Evolutionary conservation across 495 filamentous ascomycete species (phyloP).

Genomic region (Neohortaea acidophila): DNA sequence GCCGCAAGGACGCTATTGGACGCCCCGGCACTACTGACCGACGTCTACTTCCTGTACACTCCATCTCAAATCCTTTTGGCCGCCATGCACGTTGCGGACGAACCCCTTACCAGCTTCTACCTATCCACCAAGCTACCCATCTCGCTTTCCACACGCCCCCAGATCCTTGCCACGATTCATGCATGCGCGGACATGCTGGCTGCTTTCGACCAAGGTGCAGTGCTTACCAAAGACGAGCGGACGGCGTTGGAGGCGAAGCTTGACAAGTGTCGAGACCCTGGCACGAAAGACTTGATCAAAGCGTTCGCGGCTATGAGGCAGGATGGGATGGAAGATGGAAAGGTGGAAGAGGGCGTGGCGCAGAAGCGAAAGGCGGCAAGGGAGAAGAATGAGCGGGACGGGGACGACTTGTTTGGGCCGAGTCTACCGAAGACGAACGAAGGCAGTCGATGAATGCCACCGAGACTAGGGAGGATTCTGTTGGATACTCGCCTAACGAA

Average conservation of each 20-base stretch:
- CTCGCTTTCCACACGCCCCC: slow-evolving; percentile 21
- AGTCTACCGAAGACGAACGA: slow-evolving; percentile 12
- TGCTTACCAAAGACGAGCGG: slow-evolving; percentile 27
- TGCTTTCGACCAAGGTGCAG: slow-evolving; percentile 6
- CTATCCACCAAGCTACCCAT: slow-evolving; percentile 51
- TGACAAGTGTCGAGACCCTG: slow-evolving; percentile 60
- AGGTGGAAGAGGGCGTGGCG: slow-evolving; percentile 26
- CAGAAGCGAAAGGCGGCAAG: slow-evolving; percentile 48
- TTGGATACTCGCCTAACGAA: no score
- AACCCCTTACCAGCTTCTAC: slow-evolving; percentile 53
- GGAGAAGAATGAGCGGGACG: slow-evolving; percentile 33
- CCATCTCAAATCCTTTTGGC: slow-evolving; percentile 87
- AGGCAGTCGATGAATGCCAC: no score
- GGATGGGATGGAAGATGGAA: slow-evolving; percentile 16
- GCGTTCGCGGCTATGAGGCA: slow-evolving; percentile 38
- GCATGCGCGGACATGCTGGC: slow-evolving; percentile 36
- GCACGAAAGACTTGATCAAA: slow-evolving; percentile 43
- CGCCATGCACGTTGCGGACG: slow-evolving; percentile 58
- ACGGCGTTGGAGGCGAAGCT: slow-evolving; percentile 43
- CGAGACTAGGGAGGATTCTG: no score
- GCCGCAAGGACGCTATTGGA: slow-evolving; percentile 59
- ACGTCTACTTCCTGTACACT: slow-evolving; percentile 91
- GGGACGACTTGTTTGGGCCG: slow-evolving; percentile 41
- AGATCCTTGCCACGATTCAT: slow-evolving; percentile 34
- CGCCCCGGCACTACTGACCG: slow-evolving; percentile 66